Conservation (phyloP, 176 grass and related monocot genomes). For the Aegilops sharonensis region DNA sequence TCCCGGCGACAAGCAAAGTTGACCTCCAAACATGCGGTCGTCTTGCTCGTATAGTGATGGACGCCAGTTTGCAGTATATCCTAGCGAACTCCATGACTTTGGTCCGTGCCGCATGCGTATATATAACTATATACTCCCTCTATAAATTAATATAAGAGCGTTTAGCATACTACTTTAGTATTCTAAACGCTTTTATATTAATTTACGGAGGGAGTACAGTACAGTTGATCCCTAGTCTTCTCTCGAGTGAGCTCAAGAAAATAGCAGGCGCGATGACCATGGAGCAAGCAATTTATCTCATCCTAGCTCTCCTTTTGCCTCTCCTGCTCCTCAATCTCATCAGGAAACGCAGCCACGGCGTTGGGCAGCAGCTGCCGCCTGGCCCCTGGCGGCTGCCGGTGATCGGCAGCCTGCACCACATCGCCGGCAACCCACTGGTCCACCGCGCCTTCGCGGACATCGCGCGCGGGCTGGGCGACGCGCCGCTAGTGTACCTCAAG, state of each 20-base stretch:
- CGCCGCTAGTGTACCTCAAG: neutral
- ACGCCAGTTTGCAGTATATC: too few species aligned
- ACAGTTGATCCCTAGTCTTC: neutral
- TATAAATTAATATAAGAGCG: too few species aligned
- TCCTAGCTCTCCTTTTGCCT: neutral
- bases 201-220: too few species aligned
- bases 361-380: neutral
- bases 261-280: neutral
- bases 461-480: neutral
- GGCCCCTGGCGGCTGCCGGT: neutral
- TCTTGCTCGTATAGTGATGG: too few species aligned
- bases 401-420: constrained; percentile 4
- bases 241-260: neutral
- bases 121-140: neutral
- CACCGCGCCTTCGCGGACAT: neutral
- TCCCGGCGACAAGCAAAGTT: too few species aligned
- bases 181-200: too few species aligned
- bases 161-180: too few species aligned
- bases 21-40: too few species aligned
- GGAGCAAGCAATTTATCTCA: neutral
- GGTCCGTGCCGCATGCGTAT: neutral
- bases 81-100: neutral
- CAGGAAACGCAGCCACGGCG: rapidly evolving
- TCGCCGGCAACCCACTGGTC: neutral
- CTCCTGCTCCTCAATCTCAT: neutral